These are phyloP conservation scores for Globisporangium radiosum DNA, from an alignment of 352 stramenopile species.

Conservation along the genomic window DNA sequence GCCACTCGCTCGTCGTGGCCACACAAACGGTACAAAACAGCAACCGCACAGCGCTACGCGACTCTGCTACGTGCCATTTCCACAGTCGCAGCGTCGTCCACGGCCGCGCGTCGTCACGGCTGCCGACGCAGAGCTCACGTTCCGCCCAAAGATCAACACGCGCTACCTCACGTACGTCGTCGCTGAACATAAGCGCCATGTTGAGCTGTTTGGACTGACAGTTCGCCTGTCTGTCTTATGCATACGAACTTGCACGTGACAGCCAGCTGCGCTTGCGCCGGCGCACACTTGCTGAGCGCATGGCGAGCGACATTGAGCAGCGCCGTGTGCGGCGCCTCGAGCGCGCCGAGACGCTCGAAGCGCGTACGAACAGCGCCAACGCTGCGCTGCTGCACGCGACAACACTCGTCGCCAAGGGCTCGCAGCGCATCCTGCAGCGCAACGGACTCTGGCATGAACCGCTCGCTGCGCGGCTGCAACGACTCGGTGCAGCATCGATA, in stretches of 20 bases:
- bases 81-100: constrained; percentile 11
- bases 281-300: constrained; percentile 19
- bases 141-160: constrained; percentile 49
- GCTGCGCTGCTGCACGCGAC: constrained; percentile 6
- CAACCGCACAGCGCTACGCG: neutral
- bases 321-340: constrained; percentile 19
- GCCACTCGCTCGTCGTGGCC: constrained; percentile 4
- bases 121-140: constrained; percentile 33
- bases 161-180: constrained; percentile 10
- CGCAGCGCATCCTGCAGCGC: constrained; percentile 38
- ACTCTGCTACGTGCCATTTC: constrained; percentile 12
- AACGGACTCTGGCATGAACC: constrained; percentile 49
- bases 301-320: constrained; percentile 40
- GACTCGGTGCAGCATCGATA: constrained; percentile 15
- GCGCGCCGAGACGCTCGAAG: constrained; percentile 16
- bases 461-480: constrained; percentile 21
- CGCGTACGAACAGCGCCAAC: constrained; percentile 14
- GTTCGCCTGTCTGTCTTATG: too few species aligned
- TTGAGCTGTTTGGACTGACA: neutral
- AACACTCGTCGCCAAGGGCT: constrained; percentile 41
- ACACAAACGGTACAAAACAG: neutral
- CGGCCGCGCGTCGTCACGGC: constrained; percentile 17
- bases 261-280: constrained; percentile 1
- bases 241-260: neutral
- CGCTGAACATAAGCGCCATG: neutral